These are phyloP conservation scores for Fagopyrum esculentum DNA, from an alignment of 148 eudicot genomes.

Conservation along the genomic window DNA sequence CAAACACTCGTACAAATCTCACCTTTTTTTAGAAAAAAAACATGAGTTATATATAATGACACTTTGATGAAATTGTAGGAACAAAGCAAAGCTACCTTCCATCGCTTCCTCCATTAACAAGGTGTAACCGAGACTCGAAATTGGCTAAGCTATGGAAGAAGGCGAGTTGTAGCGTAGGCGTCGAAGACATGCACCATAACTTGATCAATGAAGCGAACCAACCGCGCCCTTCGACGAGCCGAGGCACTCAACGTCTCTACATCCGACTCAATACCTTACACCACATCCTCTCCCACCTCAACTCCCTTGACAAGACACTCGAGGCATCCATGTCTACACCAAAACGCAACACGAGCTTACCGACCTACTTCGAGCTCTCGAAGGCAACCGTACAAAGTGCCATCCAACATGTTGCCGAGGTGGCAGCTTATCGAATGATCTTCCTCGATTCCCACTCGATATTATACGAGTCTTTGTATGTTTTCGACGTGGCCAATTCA, in stretches of 20 bases:
- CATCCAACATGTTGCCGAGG: conserved; percentile 63
- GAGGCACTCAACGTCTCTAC: conserved; percentile 92
- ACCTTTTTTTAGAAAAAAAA: background rate
- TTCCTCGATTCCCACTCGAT: conserved; percentile 72
- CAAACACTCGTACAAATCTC: background rate
- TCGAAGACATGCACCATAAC: conserved; percentile 28
- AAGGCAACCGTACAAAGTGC: conserved; percentile 42
- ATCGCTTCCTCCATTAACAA: conserved; percentile 84
- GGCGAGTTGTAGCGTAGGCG: conserved; percentile 53
- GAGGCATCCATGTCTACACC: conserved; percentile 34
- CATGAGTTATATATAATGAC: background rate
- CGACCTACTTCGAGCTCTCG: conserved; percentile 52
- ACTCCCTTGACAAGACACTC: conserved; percentile 65
- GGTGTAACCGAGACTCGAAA: conserved; percentile 68
- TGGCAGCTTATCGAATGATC: conserved; percentile 70
- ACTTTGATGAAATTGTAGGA: conserved; percentile 32
- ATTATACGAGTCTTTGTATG: conserved; percentile 59
- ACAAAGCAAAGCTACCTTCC: conserved; percentile 88
- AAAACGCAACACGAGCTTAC: conserved; percentile 28
- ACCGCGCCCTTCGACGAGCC: conserved; percentile 83
- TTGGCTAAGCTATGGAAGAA: conserved; percentile 58
- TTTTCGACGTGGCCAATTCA: conserved; percentile 38
- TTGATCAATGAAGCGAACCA: conserved; percentile 42
- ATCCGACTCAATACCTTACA: conserved; percentile 89
- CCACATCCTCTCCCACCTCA: conserved; percentile 59